phyloP scores from a whole-genome alignment of 2,329 filamentous ascomycete genomes.

The Triangularia setosa region DNA sequence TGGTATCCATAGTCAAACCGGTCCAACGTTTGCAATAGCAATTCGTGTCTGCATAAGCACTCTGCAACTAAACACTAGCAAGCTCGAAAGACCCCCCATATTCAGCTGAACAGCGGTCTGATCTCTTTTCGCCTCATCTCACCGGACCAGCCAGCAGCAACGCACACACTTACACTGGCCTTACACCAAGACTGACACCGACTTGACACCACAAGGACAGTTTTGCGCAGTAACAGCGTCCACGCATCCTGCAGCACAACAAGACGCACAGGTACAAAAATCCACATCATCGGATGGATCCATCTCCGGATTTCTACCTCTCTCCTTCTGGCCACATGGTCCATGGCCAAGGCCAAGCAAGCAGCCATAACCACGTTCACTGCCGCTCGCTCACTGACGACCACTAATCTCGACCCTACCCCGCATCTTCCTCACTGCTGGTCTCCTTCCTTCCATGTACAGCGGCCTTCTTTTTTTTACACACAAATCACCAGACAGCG shows the following conservation, averaged over 20 bases:
- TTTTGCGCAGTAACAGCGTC: too few species aligned
- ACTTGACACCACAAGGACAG: too few species aligned
- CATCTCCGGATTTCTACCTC: too few species aligned
- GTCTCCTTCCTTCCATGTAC: background rate
- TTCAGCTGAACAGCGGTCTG: background rate
- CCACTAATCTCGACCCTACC: background rate
- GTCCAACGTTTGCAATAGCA: background rate
- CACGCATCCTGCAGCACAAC: background rate
- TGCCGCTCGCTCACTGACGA: background rate
- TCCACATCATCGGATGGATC: background rate
- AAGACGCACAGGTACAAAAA: background rate
- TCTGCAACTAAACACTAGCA: background rate
- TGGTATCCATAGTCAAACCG: background rate
- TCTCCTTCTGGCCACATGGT: background rate
- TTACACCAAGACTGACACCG: background rate
- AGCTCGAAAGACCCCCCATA: background rate
- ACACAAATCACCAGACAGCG: background rate
- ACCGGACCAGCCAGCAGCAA: background rate
- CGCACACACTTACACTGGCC: too few species aligned
- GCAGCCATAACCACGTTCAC: background rate
- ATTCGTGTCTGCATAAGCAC: background rate
- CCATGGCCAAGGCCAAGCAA: background rate
- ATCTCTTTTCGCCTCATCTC: background rate
- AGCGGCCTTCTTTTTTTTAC: too few species aligned
- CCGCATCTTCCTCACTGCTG: background rate